These are phyloP conservation scores for Fusarium piperis DNA, from an alignment of 2,329 filamentous ascomycete genomes.

Conservation along the genomic window DNA sequence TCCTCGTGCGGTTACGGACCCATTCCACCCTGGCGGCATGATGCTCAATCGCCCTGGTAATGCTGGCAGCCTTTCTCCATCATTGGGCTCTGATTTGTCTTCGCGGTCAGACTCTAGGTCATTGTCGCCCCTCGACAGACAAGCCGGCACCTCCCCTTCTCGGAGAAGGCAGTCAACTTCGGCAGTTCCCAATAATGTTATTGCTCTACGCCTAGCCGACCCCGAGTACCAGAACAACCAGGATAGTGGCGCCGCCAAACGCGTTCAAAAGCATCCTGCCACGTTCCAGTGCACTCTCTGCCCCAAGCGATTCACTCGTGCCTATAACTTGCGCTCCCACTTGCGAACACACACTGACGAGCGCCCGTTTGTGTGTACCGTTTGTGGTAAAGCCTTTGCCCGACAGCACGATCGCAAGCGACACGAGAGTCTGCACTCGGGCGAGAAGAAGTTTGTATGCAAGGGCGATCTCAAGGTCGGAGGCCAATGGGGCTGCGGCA, in stretches of 20 bases:
- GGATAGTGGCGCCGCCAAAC: slow-evolving; percentile 71
- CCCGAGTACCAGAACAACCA: slow-evolving; percentile 80
- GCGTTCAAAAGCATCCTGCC: slow-evolving; percentile 96
- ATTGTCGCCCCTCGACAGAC: slow-evolving; percentile 67
- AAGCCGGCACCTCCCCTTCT: slow-evolving; percentile 50
- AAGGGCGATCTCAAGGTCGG: slow-evolving; percentile 87
- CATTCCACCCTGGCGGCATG: slow-evolving; percentile 61
- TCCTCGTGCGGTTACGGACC: slow-evolving; percentile 68
- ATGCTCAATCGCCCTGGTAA: slow-evolving; percentile 53
- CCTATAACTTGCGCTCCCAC: slow-evolving; percentile 96
- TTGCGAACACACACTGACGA: slow-evolving; percentile 97
- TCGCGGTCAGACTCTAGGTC: slow-evolving; percentile 62
- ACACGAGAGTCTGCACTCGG: slow-evolving; percentile 94
- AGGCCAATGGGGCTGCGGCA: slow-evolving; percentile 90
- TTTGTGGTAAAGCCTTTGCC: slow-evolving; percentile 97
- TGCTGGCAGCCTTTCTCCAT: slow-evolving; percentile 60
- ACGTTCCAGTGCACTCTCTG: slow-evolving; percentile 96
- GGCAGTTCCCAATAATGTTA: slow-evolving; percentile 68
- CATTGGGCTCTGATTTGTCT: slow-evolving; percentile 56
- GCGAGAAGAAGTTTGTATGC: slow-evolving; percentile 99
- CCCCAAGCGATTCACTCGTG: slow-evolving; percentile 94
- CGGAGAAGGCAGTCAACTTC: slow-evolving; percentile 70
- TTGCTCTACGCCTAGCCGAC: slow-evolving; percentile 91
- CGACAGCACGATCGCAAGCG: slow-evolving; percentile 97
- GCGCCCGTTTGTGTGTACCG: slow-evolving; percentile 94